Conservation (phyloP, 345 rosid species). For the Bruguiera parviflora region DNA sequence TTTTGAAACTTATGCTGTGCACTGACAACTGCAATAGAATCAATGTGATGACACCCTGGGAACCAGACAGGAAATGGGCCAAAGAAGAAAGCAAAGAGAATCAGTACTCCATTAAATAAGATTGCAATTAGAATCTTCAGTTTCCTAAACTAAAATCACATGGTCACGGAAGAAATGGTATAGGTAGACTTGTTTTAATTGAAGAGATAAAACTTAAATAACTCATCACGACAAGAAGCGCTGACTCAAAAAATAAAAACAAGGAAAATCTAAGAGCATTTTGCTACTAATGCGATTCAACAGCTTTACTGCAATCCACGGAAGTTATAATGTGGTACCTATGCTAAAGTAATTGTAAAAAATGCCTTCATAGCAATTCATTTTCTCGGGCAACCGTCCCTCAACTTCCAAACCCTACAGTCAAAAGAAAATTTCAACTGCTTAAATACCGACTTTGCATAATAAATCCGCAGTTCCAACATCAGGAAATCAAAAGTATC, state of each 20-base stretch:
- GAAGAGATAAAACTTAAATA: not conserved
- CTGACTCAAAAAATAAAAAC: not conserved
- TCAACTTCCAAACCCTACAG: constrained; percentile 59
- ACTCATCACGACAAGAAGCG: not conserved
- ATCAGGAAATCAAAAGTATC: not conserved
- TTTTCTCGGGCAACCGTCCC: constrained; percentile 55
- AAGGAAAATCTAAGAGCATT: not conserved
- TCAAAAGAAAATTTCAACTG: constrained; percentile 16
- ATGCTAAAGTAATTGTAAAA: constrained; percentile 94
- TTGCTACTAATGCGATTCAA: not conserved
- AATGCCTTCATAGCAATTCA: constrained; percentile 67
- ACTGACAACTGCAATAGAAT: not conserved
- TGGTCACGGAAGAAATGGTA: not conserved
- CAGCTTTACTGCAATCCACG: not conserved
- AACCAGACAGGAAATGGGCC: not conserved
- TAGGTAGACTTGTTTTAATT: not conserved
- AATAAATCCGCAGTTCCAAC: constrained; percentile 2
- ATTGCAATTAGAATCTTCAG: not conserved
- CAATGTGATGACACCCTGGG: not conserved
- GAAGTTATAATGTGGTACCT: constrained; percentile 41
- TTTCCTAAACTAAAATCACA: not conserved
- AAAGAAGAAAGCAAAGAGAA: not conserved
- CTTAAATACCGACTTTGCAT: constrained; percentile 12
- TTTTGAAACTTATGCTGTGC: not conserved
- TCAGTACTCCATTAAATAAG: not conserved